A percentile compares a stretch with the other conserved stretches of the same genome.
These are phyloP conservation scores for Gracilaria caudata DNA, from an alignment of 23 red algal species.

Conservation along the genomic window DNA sequence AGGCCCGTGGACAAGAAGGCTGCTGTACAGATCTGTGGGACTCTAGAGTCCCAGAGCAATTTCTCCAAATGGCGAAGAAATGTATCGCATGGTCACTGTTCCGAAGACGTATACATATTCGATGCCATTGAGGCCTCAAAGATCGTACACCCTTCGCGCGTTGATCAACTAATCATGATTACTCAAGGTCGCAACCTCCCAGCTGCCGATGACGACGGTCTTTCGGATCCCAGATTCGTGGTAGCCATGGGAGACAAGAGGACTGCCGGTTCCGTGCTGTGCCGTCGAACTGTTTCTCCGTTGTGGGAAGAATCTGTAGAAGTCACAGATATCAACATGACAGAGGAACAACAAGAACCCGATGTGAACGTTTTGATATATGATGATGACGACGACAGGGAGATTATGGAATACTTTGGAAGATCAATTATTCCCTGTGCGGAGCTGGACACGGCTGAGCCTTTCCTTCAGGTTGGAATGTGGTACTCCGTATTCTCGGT, in stretches of 20 bases:
- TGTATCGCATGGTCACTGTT: conserved; percentile 27
- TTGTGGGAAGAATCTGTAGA: conserved; percentile 77
- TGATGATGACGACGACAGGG: conserved; percentile 64
- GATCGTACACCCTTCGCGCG: conserved; percentile 72
- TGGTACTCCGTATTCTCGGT: conserved; percentile 96
- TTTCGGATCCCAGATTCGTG: conserved; percentile 77
- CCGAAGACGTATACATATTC: conserved; percentile 58
- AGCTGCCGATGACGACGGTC: conserved; percentile 82
- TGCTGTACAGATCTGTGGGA: too few relatives aligned
- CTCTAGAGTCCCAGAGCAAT: neutral
- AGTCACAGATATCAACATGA: conserved; percentile 64
- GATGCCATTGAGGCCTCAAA: conserved; percentile 56
- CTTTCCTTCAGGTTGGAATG: conserved; percentile 51
- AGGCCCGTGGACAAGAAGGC: neutral
- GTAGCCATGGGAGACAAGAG: conserved; percentile 83
- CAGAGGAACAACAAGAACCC: conserved; percentile 74
- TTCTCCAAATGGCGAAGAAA: neutral
- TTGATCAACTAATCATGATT: too few relatives aligned
- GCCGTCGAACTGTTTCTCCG: conserved; percentile 69
- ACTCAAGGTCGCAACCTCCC: conserved; percentile 74
- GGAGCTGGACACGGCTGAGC: conserved; percentile 59
- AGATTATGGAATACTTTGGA: conserved; percentile 75
- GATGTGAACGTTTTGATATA: conserved; percentile 88
- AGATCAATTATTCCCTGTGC: conserved; percentile 77
- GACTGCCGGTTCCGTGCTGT: conserved; percentile 20